Conservation (phyloP, 2,329 filamentous ascomycete genomes). For the Stagonosporopsis vannaccii region DNA sequence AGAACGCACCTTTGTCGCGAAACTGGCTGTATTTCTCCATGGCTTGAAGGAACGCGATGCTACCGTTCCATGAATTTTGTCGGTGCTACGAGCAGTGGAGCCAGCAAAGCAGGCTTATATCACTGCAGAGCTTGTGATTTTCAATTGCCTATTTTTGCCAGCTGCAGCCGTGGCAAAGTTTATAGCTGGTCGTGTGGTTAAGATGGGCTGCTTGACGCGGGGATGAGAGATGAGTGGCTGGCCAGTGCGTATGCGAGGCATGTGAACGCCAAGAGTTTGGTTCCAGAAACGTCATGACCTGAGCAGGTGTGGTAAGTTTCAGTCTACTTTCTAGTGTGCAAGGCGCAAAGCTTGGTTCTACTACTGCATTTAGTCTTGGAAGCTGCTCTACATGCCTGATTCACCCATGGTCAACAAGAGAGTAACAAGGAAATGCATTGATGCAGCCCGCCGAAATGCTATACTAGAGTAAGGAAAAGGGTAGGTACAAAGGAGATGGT, state of each 20-base stretch:
- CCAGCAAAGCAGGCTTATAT: slow-evolving; percentile 9
- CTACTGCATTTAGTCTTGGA: slow-evolving; percentile 8
- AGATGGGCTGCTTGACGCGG: slow-evolving; percentile 18
- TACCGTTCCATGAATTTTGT: slow-evolving; percentile 30
- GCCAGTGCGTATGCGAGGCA: slow-evolving; percentile 25
- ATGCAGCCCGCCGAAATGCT: slow-evolving; percentile 39
- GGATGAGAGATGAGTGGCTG: slow-evolving; percentile 24
- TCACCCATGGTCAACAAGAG: slow-evolving; percentile 18
- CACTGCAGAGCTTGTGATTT: slow-evolving; percentile 4
- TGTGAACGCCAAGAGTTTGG: slow-evolving; percentile 37
- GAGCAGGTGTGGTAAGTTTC: neutral
- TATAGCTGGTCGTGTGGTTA: slow-evolving; percentile 19
- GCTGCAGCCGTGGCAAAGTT: slow-evolving; percentile 19
- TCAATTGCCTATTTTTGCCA: slow-evolving; percentile 17
- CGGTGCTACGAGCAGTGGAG: neutral
- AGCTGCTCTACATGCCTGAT: slow-evolving; percentile 12
- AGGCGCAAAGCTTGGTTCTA: neutral
- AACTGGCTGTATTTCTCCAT: slow-evolving; percentile 98
- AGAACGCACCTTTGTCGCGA: slow-evolving; percentile 76
- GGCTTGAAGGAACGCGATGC: slow-evolving; percentile 18
- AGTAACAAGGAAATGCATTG: slow-evolving; percentile 22
- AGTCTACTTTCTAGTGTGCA: neutral
- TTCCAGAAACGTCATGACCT: slow-evolving; percentile 10
- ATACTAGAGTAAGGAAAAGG: slow-evolving; percentile 37
- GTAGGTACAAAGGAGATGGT: slow-evolving; percentile 44